A percentile compares a stretch with the other conserved stretches of the same genome.
These are phyloP conservation scores for Calonectria pseudoreteaudii DNA, from an alignment of 2,329 filamentous ascomycete genomes.

Conservation along the genomic window DNA sequence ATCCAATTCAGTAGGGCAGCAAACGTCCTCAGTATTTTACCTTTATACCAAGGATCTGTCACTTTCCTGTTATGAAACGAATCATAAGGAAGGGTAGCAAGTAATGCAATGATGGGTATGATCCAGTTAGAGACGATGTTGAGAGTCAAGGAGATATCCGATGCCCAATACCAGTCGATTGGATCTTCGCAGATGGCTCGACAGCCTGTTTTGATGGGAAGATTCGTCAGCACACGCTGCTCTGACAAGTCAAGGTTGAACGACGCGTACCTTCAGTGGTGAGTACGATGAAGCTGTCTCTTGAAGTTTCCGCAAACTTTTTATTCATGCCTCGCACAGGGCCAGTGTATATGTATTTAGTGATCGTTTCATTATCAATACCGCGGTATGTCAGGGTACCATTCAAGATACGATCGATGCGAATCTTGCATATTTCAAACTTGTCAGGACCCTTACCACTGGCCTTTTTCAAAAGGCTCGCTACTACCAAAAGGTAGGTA, in stretches of 20 bases:
- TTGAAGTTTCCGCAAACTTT: background rate
- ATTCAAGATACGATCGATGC: background rate
- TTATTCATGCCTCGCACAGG: background rate
- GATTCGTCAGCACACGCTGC: background rate
- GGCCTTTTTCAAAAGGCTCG: background rate
- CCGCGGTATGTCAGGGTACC: background rate
- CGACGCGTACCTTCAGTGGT: background rate
- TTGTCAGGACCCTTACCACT: background rate
- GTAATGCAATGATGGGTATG: background rate
- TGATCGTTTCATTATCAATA: background rate
- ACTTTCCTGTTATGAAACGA: background rate
- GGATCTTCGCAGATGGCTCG: background rate
- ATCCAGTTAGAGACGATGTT: background rate
- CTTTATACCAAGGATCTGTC: background rate
- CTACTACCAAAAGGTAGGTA: background rate
- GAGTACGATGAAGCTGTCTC: background rate
- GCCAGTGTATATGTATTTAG: background rate
- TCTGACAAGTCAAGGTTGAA: background rate
- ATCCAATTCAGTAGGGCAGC: background rate
- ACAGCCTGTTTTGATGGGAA: background rate
- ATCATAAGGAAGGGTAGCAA: background rate
- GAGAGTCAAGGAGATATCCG: background rate
- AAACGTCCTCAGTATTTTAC: background rate
- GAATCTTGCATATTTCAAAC: background rate
- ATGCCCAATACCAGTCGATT: background rate